Evolutionary conservation across 2,329 filamentous ascomycete species (phyloP).

Genomic region (Anisogramma anomala): DNA sequence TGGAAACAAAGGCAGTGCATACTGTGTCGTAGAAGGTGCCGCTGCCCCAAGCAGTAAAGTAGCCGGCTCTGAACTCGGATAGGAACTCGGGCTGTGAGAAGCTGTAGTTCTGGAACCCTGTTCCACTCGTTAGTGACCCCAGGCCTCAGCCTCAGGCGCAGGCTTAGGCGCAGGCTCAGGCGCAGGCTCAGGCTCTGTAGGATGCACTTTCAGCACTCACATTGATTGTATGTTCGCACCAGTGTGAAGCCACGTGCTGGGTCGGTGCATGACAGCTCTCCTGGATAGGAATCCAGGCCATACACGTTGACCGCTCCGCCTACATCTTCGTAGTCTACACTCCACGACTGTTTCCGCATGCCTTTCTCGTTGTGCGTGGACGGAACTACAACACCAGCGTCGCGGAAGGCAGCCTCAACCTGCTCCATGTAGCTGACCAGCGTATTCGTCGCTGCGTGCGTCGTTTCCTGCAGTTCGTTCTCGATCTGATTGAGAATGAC

Average conservation of each 20-base stretch:
- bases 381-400: conserved; percentile 37
- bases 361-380: conserved; percentile 40
- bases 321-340: conserved; percentile 42
- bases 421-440: conserved; percentile 42
- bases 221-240: conserved; percentile 42
- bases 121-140: not conserved
- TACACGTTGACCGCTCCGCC: conserved; percentile 43
- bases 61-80: conserved; percentile 43
- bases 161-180: no score
- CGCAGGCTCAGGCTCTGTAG: no score
- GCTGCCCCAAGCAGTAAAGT: conserved; percentile 41
- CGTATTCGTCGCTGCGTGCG: conserved; percentile 30
- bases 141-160: no score
- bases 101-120: conserved; percentile 40
- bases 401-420: conserved; percentile 32
- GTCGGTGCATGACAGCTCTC: conserved; percentile 38
- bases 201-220: conserved; percentile 19
- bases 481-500: conserved; percentile 42
- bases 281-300: conserved; percentile 35
- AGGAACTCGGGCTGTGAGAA: conserved; percentile 41
- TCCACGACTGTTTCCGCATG: conserved; percentile 37
- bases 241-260: conserved; percentile 36
- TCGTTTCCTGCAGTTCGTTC: conserved; percentile 38
- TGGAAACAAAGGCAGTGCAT: no score
- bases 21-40: conserved; percentile 36